Conservation (phyloP, 306 rosid genomes). For the Casuarina cunninghamiana region DNA sequence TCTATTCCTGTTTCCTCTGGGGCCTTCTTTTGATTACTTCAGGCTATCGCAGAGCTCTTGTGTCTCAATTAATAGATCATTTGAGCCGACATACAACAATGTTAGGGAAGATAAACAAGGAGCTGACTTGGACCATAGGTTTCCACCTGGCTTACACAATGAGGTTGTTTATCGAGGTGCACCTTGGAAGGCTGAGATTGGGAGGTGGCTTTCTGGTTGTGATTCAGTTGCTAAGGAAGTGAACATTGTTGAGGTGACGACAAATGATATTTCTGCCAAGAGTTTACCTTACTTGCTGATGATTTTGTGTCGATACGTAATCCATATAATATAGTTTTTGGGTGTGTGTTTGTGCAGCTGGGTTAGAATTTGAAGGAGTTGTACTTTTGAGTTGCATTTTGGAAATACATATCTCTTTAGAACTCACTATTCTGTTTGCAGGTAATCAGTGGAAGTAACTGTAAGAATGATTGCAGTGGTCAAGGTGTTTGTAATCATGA, state of each 20-base stretch:
- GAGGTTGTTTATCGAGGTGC: conserved; percentile 73
- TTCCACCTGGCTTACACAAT: conserved; percentile 61
- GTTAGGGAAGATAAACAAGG: conserved; percentile 28
- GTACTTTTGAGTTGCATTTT: conserved; percentile 13
- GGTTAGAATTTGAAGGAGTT: conserved; percentile 15
- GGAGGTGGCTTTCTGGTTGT: conserved; percentile 90
- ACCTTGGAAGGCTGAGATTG: conserved; percentile 91
- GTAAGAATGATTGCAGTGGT: conserved; percentile 81
- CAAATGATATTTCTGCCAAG: conserved; percentile 3
- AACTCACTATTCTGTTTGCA: conserved; percentile 40
- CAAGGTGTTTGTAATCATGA: conserved; percentile 82
- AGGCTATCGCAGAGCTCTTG: conserved; percentile 58
- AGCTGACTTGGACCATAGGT: conserved; percentile 47
- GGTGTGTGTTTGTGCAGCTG: background rate
- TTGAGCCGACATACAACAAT: conserved; percentile 29
- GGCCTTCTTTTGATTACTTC: conserved; percentile 65
- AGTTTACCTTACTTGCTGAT: background rate
- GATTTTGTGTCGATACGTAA: background rate
- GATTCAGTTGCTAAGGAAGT: conserved; percentile 56
- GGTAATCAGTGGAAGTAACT: conserved; percentile 67
- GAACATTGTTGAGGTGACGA: conserved; percentile 72
- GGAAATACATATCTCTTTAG: background rate
- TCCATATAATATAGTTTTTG: background rate
- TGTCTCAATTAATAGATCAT: conserved; percentile 40
- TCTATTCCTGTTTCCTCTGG: conserved; percentile 78